These are phyloP conservation scores for Elaphomyces granulatus DNA, from an alignment of 495 filamentous ascomycete genomes.

Conservation along the genomic window DNA sequence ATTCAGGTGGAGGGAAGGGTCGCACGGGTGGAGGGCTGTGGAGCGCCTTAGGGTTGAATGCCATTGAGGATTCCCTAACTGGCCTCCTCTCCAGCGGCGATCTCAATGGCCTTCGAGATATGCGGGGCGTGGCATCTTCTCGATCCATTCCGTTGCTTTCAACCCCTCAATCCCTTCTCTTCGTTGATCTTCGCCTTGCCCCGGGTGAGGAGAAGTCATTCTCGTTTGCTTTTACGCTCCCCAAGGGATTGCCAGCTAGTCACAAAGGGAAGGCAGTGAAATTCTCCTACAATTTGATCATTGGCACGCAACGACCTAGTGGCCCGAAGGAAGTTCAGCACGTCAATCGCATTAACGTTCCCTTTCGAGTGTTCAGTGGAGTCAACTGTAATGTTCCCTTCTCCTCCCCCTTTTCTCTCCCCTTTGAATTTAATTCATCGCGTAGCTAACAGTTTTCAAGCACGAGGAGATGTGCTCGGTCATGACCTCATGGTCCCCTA, in stretches of 20 bases:
- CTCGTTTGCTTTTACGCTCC: constrained; percentile 71
- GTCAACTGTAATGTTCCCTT: constrained; percentile 47
- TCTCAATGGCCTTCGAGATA: constrained; percentile 83
- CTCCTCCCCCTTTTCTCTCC: too few relatives aligned
- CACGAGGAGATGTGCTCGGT: constrained; percentile 48
- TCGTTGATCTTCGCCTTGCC: constrained; percentile 76
- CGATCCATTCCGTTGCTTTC: constrained; percentile 79
- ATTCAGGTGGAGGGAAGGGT: constrained; percentile 22
- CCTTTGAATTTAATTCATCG: not conserved
- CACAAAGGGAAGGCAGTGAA: constrained; percentile 91
- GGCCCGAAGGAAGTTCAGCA: constrained; percentile 57
- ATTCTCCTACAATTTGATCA: constrained; percentile 77
- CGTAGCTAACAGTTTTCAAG: constrained; percentile 25
- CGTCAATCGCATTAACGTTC: constrained; percentile 84
- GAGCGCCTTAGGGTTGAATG: constrained; percentile 75
- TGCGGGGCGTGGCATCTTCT: constrained; percentile 68
- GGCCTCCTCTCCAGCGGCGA: constrained; percentile 75
- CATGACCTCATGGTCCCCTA: constrained; percentile 93
- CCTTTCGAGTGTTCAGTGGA: constrained; percentile 86
- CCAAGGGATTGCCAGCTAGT: constrained; percentile 73
- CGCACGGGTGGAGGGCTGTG: constrained; percentile 71
- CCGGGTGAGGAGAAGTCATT: constrained; percentile 85
- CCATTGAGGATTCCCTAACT: constrained; percentile 73
- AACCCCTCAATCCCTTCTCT: constrained; percentile 92
- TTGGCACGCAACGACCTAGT: constrained; percentile 81